Evolutionary conservation across 306 rosid species (phyloP), one percentile per base, ranked within the genome.

Genomic region (Vachellia collinsii): DNA sequence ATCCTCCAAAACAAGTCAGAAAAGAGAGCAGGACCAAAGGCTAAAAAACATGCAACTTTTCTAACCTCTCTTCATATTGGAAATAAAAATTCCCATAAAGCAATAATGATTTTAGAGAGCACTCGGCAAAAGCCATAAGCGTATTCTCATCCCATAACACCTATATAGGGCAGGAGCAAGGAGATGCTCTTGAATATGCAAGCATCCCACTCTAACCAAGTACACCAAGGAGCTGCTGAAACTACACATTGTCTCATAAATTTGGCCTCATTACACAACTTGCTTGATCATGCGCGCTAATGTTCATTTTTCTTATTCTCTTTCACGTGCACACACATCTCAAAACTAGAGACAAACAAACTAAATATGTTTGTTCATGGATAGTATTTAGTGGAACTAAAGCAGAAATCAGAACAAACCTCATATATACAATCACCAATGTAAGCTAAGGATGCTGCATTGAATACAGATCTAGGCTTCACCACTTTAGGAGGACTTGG

Each of bases 401-500:
- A 23, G 63, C 39, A 11, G 34, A 37, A 67, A 53, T 42, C 53
- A 47, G 38, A 81, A 84, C 65, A 44, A 13, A 93, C 99, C 97
- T 95, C 99, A 61, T 90, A 95, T 74, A 93, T 89, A 86, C 94
- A 89, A 70, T 70, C 75, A 0, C 75, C 75, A 70, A 70, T 46
- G 6, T 70, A 70, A 23, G 58, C 75, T 70, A 95, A 84, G 47
- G 98, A 80, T 3, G 95, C 89, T 63, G 99, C 97, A 69, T 93
- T 93, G 67, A 90, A 86, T 9, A 89, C 82, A 0, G 97, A 93
- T 7, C 93, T 91, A 79, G 99, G 98, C 88, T 93, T 95, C 71
- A 82, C 87, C 13, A 93, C 94, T 87, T 87, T 91, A 1, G 99
- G 94, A 46, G 98, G 90, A 84, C 80, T 86, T 50, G 99, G 99